phyloP scores from a whole-genome alignment of 164 flowering plant species.

The Kalanchoe fedtschenkoi region DNA sequence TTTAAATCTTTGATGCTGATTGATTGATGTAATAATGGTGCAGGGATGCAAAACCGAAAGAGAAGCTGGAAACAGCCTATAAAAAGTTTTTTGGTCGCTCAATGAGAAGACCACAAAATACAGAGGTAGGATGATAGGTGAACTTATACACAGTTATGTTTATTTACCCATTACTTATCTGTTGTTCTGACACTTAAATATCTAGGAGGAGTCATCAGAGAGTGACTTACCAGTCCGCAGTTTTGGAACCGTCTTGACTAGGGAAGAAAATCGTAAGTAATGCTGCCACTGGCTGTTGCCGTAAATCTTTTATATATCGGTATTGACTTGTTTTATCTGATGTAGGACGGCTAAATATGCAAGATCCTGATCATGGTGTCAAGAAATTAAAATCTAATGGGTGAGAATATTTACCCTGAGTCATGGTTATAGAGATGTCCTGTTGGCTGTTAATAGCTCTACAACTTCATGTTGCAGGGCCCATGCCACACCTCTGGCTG shows the following conservation, averaged over 20 bases:
- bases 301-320: conserved; percentile 3
- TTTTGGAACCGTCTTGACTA: conserved; percentile 71
- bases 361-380: conserved; percentile 23
- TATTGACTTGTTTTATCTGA: conserved; percentile 8
- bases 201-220: conserved; percentile 45
- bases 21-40: background rate
- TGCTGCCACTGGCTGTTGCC: background rate
- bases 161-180: background rate
- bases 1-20: background rate
- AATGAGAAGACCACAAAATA: conserved; percentile 32
- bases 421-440: background rate
- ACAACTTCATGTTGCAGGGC: conserved; percentile 14
- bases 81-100: conserved; percentile 62
- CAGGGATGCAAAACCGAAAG: conserved; percentile 72
- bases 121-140: conserved; percentile 31
- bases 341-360: conserved; percentile 37
- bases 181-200: background rate
- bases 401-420: conserved; percentile 24
- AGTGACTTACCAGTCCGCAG: conserved; percentile 40
- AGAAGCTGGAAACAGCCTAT: conserved; percentile 59
- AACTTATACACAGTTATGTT: background rate
- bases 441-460: background rate
- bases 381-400: conserved; percentile 45
- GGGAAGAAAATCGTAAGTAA: conserved; percentile 42
- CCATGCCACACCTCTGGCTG: conserved; percentile 26